phyloP scores from a whole-genome alignment of 2,329 filamentous ascomycete genomes.

The Diaporthe helianthi region DNA sequence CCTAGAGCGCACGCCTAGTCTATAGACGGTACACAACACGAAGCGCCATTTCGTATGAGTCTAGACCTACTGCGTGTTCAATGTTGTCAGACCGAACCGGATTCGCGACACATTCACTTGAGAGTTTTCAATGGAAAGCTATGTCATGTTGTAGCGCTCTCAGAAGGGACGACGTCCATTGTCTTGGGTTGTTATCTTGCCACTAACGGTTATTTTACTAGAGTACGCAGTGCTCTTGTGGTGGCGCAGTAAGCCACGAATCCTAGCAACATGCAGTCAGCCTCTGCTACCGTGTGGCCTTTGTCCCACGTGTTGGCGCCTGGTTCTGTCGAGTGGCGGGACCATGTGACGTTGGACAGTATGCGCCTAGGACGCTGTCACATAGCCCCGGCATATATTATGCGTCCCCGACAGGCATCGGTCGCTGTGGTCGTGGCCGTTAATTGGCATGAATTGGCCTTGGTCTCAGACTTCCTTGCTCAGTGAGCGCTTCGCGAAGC shows the following conservation, averaged over 20 bases:
- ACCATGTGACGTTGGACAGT: neutral
- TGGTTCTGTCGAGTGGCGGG: slow-evolving; percentile 11
- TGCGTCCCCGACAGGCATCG: neutral
- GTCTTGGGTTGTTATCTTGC: neutral
- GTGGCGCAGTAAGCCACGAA: neutral
- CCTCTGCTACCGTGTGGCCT: neutral
- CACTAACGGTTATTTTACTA: neutral
- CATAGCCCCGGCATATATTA: neutral
- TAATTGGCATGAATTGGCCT: neutral
- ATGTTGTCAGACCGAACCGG: neutral
- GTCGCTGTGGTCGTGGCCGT: neutral
- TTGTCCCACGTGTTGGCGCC: neutral
- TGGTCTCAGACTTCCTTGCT: neutral
- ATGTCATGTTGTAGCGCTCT: neutral
- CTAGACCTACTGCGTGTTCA: neutral
- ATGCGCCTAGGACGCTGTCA: slow-evolving; percentile 6
- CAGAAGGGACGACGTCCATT: neutral
- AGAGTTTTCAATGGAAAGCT: neutral
- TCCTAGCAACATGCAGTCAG: neutral
- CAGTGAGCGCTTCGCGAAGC: neutral
- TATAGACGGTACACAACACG: neutral
- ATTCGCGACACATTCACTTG: neutral
- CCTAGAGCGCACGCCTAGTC: neutral
- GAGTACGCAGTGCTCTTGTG: neutral
- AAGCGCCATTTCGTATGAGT: neutral